These are phyloP conservation scores for Saccharomyces paradoxus DNA, from an alignment of 805 yeast species.

Conservation along the genomic window DNA sequence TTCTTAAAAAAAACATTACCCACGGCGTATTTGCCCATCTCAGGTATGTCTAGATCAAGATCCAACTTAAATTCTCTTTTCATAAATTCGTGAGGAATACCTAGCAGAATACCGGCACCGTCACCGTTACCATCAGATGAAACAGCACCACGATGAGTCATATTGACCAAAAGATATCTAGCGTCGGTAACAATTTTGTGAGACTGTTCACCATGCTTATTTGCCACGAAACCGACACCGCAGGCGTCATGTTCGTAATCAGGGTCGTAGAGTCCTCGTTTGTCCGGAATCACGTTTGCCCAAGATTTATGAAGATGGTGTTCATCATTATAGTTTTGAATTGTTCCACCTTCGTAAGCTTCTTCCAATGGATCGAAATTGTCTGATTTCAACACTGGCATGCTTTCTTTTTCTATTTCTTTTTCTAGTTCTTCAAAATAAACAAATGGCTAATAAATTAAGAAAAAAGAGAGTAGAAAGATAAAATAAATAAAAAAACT, in stretches of 20 bases:
- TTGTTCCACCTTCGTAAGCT: conserved; percentile 26
- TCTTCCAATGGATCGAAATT: conserved; percentile 23
- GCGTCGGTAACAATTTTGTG: conserved; percentile 95
- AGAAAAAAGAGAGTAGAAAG: background rate
- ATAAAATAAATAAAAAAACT: background rate
- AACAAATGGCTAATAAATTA: background rate
- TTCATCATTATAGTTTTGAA: conserved; percentile 6
- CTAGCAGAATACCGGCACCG: conserved; percentile 95
- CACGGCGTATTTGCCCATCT: conserved; percentile 81
- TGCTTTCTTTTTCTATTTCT: background rate
- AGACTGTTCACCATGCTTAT: conserved; percentile 77
- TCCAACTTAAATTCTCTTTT: conserved; percentile 72
- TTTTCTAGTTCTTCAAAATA: background rate
- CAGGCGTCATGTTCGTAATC: conserved; percentile 93
- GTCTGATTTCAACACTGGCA: conserved; percentile 18
- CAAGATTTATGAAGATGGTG: conserved; percentile 57
- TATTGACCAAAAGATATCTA: conserved; percentile 76
- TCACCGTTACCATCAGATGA: conserved; percentile 97
- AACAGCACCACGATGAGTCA: conserved; percentile 98
- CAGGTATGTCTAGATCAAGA: conserved; percentile 61
- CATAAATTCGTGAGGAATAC: conserved; percentile 86
- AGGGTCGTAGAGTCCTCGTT: conserved; percentile 89
- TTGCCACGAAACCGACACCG: conserved; percentile 97
- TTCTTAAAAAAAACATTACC: conserved; percentile 93
- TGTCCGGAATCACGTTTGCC: conserved; percentile 83